Conservation (phyloP, 345 rosid genomes). For the Lepidium didymum region DNA sequence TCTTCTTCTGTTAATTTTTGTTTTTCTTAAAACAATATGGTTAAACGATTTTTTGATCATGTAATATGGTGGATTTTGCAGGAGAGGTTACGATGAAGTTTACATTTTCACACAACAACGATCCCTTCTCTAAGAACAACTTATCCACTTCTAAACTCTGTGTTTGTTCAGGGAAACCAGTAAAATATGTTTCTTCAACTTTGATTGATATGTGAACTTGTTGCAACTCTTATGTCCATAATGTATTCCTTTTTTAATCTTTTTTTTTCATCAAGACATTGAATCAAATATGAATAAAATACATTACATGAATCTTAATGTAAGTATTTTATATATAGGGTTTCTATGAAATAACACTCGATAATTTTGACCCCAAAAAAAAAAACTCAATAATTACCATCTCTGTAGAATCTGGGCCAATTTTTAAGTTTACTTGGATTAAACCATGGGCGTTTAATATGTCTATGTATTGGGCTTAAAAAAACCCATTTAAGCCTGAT, state of each 20-base stretch:
- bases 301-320: too few species aligned
- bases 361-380: too few species aligned
- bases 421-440: too few species aligned
- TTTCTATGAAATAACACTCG: too few species aligned
- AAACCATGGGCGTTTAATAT: neutral
- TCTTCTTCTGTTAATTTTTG: neutral
- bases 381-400: too few species aligned
- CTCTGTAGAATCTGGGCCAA: too few species aligned
- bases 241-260: too few species aligned
- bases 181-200: neutral
- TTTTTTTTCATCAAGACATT: neutral
- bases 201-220: neutral
- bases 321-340: too few species aligned
- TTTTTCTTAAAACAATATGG: neutral
- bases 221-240: neutral
- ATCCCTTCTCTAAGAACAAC: conserved; percentile 13
- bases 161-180: neutral
- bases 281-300: neutral
- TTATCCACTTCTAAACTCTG: neutral
- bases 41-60: neutral
- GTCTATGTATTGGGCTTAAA: neutral
- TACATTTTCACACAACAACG: conserved; percentile 56
- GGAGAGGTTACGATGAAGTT: conserved; percentile 82
- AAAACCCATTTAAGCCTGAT: neutral
- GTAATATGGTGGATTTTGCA: conserved; percentile 25